Base-by-base conservation (phyloP, 2,329 filamentous ascomycete genomes). In the Diaporthe eres region DNA sequence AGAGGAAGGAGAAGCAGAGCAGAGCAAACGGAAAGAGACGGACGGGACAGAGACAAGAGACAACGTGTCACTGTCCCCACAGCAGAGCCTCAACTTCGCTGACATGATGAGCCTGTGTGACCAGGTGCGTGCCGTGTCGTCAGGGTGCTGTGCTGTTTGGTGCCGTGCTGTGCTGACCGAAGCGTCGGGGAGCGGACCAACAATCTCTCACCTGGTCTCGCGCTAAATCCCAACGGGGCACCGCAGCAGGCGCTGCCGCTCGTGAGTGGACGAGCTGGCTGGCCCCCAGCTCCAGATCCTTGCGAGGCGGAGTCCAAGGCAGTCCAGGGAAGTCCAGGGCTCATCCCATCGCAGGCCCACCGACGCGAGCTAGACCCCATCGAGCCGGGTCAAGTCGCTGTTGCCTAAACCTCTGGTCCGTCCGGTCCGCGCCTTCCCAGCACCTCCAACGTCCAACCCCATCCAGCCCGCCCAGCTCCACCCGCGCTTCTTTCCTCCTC, bases 221-320 rank as follows among this genome's bases (percentile, higher is more conserved):
- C 71, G 58, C 58, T 44, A 55, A 42, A 47, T 63, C 55, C 71
- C 37, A 51, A 31, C 49, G 71, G 57, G 37, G 22, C 44, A 37
- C 47, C 15, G 65, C 71, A 22, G 5, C 57, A 31, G 58, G 47
- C 44, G 57, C 13, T 15, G 37, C 10, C 10, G 71, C 19, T 55
- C 34, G 42, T 49, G 49, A 58, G 55, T 71, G 68, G 68, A 55
- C 61, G 15, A n/a, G 15, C 8, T 28, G 28, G 51, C n/a, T 73
- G 58, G 58, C 51, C 71, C 71, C 71, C 55, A 65, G 25, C 44
- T 44, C 28, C 34, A 19, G 61, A 63, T 65, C 71, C 71, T 34
- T 55, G 71, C 71, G 71, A 73, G 71, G 71, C 71, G 71, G 58
- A 73, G 60, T 47, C n/a, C 58, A 70, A 70, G 65, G 65, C 65